phyloP scores from a whole-genome alignment of 2,329 filamentous ascomycete genomes.

The Talaromyces verruculosus region DNA sequence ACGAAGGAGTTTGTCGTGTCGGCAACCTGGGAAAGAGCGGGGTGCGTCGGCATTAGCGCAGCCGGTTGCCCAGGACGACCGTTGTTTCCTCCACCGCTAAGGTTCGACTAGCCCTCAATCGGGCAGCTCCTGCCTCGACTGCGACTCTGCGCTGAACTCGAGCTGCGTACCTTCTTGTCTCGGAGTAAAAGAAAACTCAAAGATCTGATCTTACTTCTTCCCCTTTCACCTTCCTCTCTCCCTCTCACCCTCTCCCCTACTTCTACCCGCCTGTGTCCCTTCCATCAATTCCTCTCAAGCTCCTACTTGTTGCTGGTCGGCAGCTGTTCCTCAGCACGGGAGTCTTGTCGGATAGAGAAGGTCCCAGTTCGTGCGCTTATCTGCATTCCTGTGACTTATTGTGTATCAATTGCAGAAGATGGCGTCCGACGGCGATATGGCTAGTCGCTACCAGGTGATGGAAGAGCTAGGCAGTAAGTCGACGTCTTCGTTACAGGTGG shows the following conservation, averaged over 20 bases:
- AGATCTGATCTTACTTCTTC: not conserved
- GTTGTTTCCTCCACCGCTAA: slow-evolving; percentile 11
- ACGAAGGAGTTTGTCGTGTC: not conserved
- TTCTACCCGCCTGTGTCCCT: slow-evolving; percentile 2
- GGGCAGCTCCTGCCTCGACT: slow-evolving; percentile 10
- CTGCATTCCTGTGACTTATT: not conserved
- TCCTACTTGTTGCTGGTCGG: slow-evolving; percentile 18
- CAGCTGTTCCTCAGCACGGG: slow-evolving; percentile 13
- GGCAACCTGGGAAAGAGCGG: not conserved
- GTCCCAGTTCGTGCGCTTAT: slow-evolving; percentile 3
- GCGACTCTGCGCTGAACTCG: not conserved
- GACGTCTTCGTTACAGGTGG: not conserved
- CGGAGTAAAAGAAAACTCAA: slow-evolving; percentile 1
- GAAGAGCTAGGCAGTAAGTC: slow-evolving; percentile 85
- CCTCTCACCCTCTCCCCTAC: not conserved
- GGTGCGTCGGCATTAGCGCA: slow-evolving; percentile 14
- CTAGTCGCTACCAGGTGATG: slow-evolving; percentile 87
- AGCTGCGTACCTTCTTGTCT: not conserved
- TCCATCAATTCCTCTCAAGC: slow-evolving; percentile 9
- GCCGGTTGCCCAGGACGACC: slow-evolving; percentile 20
- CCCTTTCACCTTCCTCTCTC: slow-evolving; percentile 6
- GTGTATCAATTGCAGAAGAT: slow-evolving; percentile 30
- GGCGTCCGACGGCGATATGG: slow-evolving; percentile 55
- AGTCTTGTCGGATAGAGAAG: slow-evolving; percentile 4
- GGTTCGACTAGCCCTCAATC: slow-evolving; percentile 9